A percentile compares a stretch with the other conserved stretches of the same genome.
phyloP scores from a whole-genome alignment of 2,329 filamentous ascomycete species.

The Eurotiales sp. region DNA sequence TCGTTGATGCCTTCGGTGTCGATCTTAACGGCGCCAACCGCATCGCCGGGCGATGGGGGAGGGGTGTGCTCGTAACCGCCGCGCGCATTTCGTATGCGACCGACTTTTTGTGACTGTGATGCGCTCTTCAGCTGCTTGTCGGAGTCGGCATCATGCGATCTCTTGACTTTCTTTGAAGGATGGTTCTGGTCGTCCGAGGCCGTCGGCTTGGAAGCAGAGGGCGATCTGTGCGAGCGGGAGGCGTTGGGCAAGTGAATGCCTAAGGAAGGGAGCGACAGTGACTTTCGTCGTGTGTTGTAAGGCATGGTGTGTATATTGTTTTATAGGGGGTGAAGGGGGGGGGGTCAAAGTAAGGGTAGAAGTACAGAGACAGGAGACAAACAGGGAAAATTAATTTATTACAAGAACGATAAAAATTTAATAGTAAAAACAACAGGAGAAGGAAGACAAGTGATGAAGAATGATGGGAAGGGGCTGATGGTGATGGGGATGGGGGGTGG shows the following conservation, averaged over 20 bases:
- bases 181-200: slow-evolving; percentile 45
- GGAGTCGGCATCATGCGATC: slow-evolving; percentile 60
- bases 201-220: slow-evolving; percentile 58
- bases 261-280: slow-evolving; percentile 83
- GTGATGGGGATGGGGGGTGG: too few relatives aligned
- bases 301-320: slow-evolving; percentile 57
- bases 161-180: slow-evolving; percentile 69
- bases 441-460: slow-evolving; percentile 18
- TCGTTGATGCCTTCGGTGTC: slow-evolving; percentile 85
- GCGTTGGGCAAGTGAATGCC: slow-evolving; percentile 76
- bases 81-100: slow-evolving; percentile 34
- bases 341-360: slow-evolving; percentile 16
- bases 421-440: slow-evolving; percentile 9
- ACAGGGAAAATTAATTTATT: slow-evolving; percentile 19
- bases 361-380: slow-evolving; percentile 9
- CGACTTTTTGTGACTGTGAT: slow-evolving; percentile 25
- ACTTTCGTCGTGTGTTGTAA: slow-evolving; percentile 97
- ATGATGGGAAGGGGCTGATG: too few relatives aligned
- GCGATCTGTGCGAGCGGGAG: slow-evolving; percentile 55
- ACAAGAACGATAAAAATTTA: slow-evolving; percentile 16
- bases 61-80: slow-evolving; percentile 69
- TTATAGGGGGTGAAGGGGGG: slow-evolving; percentile 6
- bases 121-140: slow-evolving; percentile 27
- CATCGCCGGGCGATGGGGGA: slow-evolving; percentile 66
- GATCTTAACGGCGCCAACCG: slow-evolving; percentile 52